These are phyloP conservation scores for Botrytis sinoallii DNA, from an alignment of 2,329 filamentous ascomycete species.

Conservation along the genomic window DNA sequence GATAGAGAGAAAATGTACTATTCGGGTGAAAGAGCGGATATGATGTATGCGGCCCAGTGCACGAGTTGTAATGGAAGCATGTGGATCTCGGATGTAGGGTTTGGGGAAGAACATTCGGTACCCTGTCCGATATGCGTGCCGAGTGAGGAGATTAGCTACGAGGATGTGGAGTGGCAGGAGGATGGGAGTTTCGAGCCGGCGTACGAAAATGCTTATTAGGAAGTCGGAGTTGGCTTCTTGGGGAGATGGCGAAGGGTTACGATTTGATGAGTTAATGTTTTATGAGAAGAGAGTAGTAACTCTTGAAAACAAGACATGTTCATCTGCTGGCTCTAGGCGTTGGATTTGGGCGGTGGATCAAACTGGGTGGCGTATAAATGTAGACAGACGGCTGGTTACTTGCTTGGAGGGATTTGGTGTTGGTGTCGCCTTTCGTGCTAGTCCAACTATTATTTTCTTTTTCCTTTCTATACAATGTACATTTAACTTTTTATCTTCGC, in stretches of 20 bases:
- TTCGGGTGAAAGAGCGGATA: background rate
- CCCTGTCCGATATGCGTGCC: constrained; percentile 10
- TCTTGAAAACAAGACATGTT: background rate
- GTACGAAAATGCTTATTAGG: background rate
- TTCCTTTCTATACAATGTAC: background rate
- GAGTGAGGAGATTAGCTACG: background rate
- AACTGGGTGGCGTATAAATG: background rate
- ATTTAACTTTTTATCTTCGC: background rate
- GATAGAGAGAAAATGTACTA: background rate
- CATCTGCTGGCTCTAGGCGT: background rate
- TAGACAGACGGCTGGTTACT: background rate
- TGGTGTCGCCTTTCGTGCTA: background rate
- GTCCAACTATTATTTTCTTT: background rate
- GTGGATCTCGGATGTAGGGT: background rate
- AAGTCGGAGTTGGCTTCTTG: background rate
- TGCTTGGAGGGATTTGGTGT: background rate
- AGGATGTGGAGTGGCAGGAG: background rate
- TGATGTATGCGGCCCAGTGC: background rate
- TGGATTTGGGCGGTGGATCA: background rate
- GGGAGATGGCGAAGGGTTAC: background rate
- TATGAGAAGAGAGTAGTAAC: background rate
- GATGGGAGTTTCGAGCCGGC: background rate
- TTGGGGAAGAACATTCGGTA: background rate
- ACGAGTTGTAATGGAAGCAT: background rate
- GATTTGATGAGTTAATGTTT: background rate